Percentiles rank a stretch among this genome's conserved stretches.
Conservation (phyloP, 1,284 basidiomycete genomes). For the Anthracocystis panici-leucophaei region DNA sequence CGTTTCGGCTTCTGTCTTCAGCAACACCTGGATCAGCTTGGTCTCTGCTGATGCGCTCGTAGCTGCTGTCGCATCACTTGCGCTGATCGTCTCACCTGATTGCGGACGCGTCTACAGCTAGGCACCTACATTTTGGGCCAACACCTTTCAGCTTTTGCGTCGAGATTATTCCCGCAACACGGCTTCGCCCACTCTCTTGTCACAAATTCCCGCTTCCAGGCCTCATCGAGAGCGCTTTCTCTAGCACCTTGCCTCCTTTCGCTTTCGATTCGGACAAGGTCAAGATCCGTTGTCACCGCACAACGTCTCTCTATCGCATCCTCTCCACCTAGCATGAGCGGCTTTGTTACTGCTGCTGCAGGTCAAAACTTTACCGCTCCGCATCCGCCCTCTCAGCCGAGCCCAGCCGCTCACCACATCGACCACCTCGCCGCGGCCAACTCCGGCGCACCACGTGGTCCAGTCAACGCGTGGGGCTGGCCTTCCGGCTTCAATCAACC, state of each 20-base stretch:
- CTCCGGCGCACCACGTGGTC: slow-evolving; percentile 23
- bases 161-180: neutral
- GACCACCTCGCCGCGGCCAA: slow-evolving; percentile 27
- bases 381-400: slow-evolving; percentile 27
- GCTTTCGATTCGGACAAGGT: slow-evolving; percentile 5
- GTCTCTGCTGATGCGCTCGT: slow-evolving; percentile 2
- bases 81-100: no score
- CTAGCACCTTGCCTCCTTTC: slow-evolving; percentile 12
- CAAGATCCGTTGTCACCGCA: slow-evolving; percentile 16
- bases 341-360: slow-evolving; percentile 46
- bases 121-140: neutral
- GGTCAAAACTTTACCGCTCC: slow-evolving; percentile 36
- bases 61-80: neutral
- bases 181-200: neutral
- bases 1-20: neutral
- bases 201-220: neutral
- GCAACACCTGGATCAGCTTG: neutral
- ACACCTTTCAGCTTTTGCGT: neutral
- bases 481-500: slow-evolving; percentile 49
- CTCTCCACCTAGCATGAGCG: slow-evolving; percentile 48
- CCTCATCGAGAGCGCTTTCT: neutral
- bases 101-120: neutral
- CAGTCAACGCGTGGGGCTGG: slow-evolving; percentile 59
- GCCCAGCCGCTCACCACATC: slow-evolving; percentile 24
- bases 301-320: neutral